Evolutionary conservation across 192 early-diverging fungal genomes (phyloP).

Genomic region (Allomyces macrogynus): DNA sequence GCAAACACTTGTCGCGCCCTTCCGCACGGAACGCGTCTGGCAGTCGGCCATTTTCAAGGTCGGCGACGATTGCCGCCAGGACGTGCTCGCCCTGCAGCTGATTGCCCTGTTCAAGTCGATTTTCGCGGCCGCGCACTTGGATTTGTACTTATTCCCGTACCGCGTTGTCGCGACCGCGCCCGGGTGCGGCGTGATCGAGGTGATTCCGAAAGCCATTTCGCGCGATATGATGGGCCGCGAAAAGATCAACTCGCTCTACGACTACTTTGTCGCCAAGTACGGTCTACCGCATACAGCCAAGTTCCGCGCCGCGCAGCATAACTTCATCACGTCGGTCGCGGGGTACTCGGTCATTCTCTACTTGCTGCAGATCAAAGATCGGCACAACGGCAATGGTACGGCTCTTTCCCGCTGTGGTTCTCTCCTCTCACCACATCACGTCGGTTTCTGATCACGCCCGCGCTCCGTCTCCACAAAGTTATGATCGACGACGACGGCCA

Average conservation of each 20-base stretch:
- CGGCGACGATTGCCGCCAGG: slow-evolving; percentile 98
- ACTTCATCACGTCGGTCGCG: slow-evolving; percentile 87
- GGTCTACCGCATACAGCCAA: slow-evolving; percentile 69
- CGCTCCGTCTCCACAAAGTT: slow-evolving; percentile 17
- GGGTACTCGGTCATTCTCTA: slow-evolving; percentile 90
- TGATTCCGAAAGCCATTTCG: slow-evolving; percentile 89
- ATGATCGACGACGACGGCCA: slow-evolving; percentile 96
- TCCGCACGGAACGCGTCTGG: slow-evolving; percentile 73
- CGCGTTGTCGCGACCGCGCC: slow-evolving; percentile 91
- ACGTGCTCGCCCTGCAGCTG: slow-evolving; percentile 90
- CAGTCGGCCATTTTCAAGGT: slow-evolving; percentile 97
- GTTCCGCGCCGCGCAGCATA: slow-evolving; percentile 77
- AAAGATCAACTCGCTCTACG: slow-evolving; percentile 90
- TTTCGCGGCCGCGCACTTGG: slow-evolving; percentile 68
- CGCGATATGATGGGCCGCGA: slow-evolving; percentile 95
- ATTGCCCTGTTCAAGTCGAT: slow-evolving; percentile 97
- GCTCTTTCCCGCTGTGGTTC: too few species aligned
- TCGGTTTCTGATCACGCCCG: slow-evolving; percentile 3
- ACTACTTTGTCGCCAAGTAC: slow-evolving; percentile 86
- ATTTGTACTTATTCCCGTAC: slow-evolving; percentile 92
- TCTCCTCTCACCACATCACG: background rate
- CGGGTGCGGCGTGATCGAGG: slow-evolving; percentile 96
- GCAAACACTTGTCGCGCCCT: slow-evolving; percentile 97
- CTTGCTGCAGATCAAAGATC: slow-evolving; percentile 92
- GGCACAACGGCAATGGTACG: slow-evolving; percentile 78